Percentiles rank a stretch among this genome's conserved stretches.
These are phyloP conservation scores for Tylopilus felleus DNA, from an alignment of 768 basidiomycete genomes.

Conservation along the genomic window DNA sequence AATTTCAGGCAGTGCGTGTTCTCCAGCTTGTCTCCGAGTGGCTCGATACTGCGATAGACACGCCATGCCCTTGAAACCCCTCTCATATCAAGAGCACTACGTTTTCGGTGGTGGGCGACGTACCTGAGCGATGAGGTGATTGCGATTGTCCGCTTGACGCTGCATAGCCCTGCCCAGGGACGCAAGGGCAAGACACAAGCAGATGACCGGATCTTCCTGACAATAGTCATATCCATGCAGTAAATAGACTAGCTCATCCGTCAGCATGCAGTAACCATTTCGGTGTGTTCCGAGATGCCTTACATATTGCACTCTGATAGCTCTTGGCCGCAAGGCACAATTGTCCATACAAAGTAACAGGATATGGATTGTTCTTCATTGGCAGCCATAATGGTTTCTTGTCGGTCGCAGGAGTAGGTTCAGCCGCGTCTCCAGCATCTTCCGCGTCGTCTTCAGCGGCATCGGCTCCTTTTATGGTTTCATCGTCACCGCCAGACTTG, in stretches of 20 bases:
- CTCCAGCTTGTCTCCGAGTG: conserved; percentile 44
- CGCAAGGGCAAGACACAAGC: conserved; percentile 76
- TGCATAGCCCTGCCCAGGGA: conserved; percentile 91
- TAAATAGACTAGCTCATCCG: conserved; percentile 56
- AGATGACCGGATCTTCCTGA: conserved; percentile 81
- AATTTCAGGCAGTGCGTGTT: conserved; percentile 59
- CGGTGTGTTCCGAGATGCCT: conserved; percentile 29
- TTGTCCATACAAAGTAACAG: conserved; percentile 76
- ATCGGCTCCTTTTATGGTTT: conserved; percentile 13
- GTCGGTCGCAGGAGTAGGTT: conserved; percentile 15
- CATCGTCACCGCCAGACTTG: conserved; percentile 21
- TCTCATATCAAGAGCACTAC: neutral
- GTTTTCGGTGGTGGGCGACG: neutral
- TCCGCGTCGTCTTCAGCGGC: conserved; percentile 36
- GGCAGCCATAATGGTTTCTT: conserved; percentile 44
- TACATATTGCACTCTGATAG: conserved; percentile 89
- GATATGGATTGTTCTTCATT: conserved; percentile 64
- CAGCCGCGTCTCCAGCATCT: conserved; percentile 21
- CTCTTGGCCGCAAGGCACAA: conserved; percentile 81
- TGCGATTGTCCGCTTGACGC: conserved; percentile 89
- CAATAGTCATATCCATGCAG: conserved; percentile 85
- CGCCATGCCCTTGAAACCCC: conserved; percentile 62
- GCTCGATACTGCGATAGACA: conserved; percentile 80
- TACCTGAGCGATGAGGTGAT: conserved; percentile 61
- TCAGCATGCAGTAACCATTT: neutral